Evolutionary conservation across 805 yeast species (phyloP).

Genomic region (Sugiyamaella qingdaonensis): DNA sequence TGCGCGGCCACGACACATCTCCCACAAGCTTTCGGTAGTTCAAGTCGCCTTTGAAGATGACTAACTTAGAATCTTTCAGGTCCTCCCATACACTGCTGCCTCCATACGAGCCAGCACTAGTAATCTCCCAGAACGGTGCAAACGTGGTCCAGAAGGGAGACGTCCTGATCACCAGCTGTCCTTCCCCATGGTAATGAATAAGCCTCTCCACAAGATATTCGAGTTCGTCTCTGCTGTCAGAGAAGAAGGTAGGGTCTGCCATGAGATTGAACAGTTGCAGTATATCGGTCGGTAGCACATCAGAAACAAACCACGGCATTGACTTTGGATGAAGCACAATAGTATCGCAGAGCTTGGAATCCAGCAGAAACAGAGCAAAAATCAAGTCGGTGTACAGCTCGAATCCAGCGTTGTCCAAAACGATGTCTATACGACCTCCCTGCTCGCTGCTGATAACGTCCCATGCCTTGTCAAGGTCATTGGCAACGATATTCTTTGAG

Average conservation of each 20-base stretch:
- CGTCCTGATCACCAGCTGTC: constrained; percentile 49
- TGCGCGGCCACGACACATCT: constrained; percentile 82
- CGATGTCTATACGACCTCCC: constrained; percentile 64
- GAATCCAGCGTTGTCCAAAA: constrained; percentile 91
- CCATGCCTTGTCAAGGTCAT: constrained; percentile 75
- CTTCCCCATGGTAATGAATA: constrained; percentile 41
- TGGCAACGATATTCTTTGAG: constrained; percentile 69
- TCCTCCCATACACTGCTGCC: constrained; percentile 60
- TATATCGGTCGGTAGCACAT: constrained; percentile 83
- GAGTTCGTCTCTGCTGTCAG: constrained; percentile 40
- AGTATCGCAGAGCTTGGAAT: constrained; percentile 56
- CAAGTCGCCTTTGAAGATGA: constrained; percentile 91
- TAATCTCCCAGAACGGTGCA: constrained; percentile 68
- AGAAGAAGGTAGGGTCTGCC: constrained; percentile 47
- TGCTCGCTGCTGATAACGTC: constrained; percentile 17
- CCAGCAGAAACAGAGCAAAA: constrained; percentile 61
- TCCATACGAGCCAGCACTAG: constrained; percentile 46
- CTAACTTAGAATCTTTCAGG: constrained; percentile 53
- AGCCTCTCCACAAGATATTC: constrained; percentile 47
- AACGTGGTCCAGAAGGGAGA: constrained; percentile 86
- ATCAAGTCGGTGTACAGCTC: constrained; percentile 86
- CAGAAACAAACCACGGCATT: constrained; percentile 97
- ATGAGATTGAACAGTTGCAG: constrained; percentile 54
- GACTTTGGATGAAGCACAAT: constrained; percentile 83
- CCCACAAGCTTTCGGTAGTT: constrained; percentile 93